Evolutionary conservation across 306 rosid genomes (phyloP).

Genomic region (Prunus campanulata): DNA sequence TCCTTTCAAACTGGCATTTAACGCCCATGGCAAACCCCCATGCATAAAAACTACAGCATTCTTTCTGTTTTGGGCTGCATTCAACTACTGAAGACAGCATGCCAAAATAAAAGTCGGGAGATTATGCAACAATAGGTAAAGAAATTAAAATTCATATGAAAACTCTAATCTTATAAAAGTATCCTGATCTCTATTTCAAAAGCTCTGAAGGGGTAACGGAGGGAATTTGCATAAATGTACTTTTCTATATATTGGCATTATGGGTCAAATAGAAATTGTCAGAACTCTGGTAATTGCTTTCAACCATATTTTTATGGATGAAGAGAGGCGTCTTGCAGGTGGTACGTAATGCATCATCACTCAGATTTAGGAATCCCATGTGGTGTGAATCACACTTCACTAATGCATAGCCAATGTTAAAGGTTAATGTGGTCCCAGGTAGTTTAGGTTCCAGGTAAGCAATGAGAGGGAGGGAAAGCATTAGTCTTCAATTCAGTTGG

Average conservation of each 20-base stretch:
- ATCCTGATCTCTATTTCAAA: neutral
- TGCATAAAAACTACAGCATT: neutral
- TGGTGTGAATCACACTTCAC: neutral
- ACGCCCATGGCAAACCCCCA: neutral
- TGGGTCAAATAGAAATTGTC: too few species aligned
- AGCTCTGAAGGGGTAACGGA: too few species aligned
- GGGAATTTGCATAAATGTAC: too few species aligned
- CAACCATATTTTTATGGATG: too few species aligned
- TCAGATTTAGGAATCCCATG: too few species aligned
- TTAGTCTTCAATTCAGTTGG: slow-evolving; percentile 7
- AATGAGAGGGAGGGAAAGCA: neutral
- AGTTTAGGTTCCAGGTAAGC: neutral
- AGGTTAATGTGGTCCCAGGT: neutral
- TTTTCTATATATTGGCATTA: too few species aligned
- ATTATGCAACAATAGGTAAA: neutral
- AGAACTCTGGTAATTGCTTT: too few species aligned
- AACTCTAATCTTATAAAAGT: neutral
- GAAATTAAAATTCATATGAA: neutral
- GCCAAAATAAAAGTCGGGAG: neutral
- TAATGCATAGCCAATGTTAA: neutral
- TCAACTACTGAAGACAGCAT: neutral
- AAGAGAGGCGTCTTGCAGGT: too few species aligned
- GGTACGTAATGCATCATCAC: too few species aligned
- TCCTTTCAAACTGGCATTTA: neutral
- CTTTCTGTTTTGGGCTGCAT: slow-evolving; percentile 1